phyloP scores from a whole-genome alignment of 2,329 filamentous ascomycete species.

The Pseudogymnoascus sp. region DNA sequence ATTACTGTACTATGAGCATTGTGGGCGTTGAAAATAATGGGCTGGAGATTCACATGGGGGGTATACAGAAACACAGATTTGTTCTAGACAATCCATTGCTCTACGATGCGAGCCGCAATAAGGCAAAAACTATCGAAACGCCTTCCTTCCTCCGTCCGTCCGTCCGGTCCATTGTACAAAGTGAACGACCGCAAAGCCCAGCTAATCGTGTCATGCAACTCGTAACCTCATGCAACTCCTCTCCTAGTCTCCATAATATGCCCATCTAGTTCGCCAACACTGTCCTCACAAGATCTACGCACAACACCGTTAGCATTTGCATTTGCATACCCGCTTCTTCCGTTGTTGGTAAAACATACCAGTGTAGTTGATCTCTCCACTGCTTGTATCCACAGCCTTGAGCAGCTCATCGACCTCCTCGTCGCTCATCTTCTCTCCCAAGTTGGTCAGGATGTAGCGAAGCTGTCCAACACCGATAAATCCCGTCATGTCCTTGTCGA shows the following conservation, averaged over 20 bases:
- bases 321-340: not conserved
- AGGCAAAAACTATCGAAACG: constrained; percentile 10
- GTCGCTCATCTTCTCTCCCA: constrained; percentile 99
- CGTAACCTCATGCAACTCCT: constrained; percentile 7
- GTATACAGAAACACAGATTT: not conserved
- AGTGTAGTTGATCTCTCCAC: constrained; percentile 95
- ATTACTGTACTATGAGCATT: not conserved
- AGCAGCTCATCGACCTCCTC: constrained; percentile 98
- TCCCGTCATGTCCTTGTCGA: constrained; percentile 97
- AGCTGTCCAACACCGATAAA: constrained; percentile 97
- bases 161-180: constrained; percentile 7
- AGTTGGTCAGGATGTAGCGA: constrained; percentile 94
- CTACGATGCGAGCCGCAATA: constrained; percentile 5
- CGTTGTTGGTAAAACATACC: constrained; percentile 46
- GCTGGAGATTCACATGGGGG: not conserved
- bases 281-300: constrained; percentile 69
- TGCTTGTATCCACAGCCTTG: constrained; percentile 94
- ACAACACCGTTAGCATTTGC: constrained; percentile 11
- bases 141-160: not conserved
- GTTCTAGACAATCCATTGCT: constrained; percentile 1
- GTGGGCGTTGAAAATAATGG: not conserved
- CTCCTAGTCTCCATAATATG: not conserved
- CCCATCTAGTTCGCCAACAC: constrained; percentile 70
- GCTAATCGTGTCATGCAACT: constrained; percentile 11
- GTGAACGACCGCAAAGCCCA: constrained; percentile 1